Conservation (phyloP, 768 basidiomycete genomes). For the Pulveroboletus sp. region DNA sequence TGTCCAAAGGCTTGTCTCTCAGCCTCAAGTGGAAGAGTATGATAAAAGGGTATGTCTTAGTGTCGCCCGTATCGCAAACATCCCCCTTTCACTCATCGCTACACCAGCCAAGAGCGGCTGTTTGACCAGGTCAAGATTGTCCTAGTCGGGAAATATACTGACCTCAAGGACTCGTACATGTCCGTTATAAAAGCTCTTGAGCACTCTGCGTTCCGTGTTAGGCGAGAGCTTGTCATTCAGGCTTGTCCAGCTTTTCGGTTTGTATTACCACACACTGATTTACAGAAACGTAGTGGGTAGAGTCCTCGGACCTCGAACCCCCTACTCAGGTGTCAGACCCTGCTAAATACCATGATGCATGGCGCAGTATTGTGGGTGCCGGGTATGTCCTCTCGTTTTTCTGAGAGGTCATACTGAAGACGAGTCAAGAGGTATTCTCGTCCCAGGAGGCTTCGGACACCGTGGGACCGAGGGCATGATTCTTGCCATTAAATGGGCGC, state of each 20-base stretch:
- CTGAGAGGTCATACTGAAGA: constrained; percentile 8
- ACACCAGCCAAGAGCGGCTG: constrained; percentile 79
- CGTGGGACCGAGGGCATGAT: constrained; percentile 98
- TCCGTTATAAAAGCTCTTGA: constrained; percentile 95
- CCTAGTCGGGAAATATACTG: constrained; percentile 96
- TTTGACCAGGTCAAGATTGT: constrained; percentile 87
- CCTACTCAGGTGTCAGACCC: constrained; percentile 75
- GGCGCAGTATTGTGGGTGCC: constrained; percentile 87
- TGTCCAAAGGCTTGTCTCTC: constrained; percentile 59
- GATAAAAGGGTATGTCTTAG: constrained; percentile 61
- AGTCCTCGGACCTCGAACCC: constrained; percentile 86
- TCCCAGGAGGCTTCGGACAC: constrained; percentile 92
- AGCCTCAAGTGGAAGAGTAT: constrained; percentile 75
- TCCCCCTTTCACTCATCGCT: constrained; percentile 1
- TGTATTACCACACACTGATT: constrained; percentile 5
- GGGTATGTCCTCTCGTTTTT: constrained; percentile 45
- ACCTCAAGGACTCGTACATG: constrained; percentile 97
- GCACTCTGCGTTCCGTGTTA: constrained; percentile 92
- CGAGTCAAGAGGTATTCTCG: constrained; percentile 77
- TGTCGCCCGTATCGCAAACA: not conserved
- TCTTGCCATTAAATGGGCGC: constrained; percentile 93
- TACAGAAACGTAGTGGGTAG: constrained; percentile 71
- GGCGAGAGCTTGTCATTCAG: constrained; percentile 74
- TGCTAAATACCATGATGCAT: constrained; percentile 91
- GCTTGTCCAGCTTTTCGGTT: constrained; percentile 39